Evolutionary conservation across 1,284 basidiomycete species (phyloP).

Genomic region (Cutaneotrichosporon cyanovorans): DNA sequence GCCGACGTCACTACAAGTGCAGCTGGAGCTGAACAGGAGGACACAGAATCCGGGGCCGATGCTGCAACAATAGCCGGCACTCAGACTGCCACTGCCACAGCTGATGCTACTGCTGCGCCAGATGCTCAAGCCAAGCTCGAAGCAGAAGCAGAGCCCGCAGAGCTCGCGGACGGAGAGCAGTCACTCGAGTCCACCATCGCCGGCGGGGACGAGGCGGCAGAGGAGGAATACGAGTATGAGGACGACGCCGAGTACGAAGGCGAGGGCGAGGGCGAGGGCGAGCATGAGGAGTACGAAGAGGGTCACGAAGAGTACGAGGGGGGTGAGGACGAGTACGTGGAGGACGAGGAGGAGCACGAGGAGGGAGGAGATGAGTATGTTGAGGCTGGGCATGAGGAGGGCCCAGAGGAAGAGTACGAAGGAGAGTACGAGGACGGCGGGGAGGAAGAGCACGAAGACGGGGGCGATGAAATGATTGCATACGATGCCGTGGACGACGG

Average conservation of each 20-base stretch:
- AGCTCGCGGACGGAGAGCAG: background rate
- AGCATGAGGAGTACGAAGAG: background rate
- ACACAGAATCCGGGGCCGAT: too few relatives aligned
- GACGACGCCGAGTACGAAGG: background rate
- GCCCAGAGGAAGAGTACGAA: background rate
- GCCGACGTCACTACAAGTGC: background rate
- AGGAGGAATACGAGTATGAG: background rate
- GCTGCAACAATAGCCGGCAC: too few relatives aligned
- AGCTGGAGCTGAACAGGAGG: too few relatives aligned
- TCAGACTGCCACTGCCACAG: background rate
- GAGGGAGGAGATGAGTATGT: background rate
- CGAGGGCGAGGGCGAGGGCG: background rate
- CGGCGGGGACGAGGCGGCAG: background rate
- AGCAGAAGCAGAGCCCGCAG: background rate
- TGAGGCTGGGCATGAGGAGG: background rate
- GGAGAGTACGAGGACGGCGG: background rate
- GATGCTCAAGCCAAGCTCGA: too few relatives aligned
- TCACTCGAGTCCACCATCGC: constrained; percentile 3
- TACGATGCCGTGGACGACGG: background rate
- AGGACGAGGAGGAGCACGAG: background rate
- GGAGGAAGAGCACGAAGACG: background rate
- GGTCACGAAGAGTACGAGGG: constrained; percentile 1
- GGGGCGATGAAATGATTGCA: background rate
- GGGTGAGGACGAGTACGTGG: constrained; percentile 1
- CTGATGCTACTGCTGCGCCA: too few relatives aligned